Base-by-base conservation (phyloP, 768 basidiomycete genomes). In the Pulveroboletus sp. region DNA sequence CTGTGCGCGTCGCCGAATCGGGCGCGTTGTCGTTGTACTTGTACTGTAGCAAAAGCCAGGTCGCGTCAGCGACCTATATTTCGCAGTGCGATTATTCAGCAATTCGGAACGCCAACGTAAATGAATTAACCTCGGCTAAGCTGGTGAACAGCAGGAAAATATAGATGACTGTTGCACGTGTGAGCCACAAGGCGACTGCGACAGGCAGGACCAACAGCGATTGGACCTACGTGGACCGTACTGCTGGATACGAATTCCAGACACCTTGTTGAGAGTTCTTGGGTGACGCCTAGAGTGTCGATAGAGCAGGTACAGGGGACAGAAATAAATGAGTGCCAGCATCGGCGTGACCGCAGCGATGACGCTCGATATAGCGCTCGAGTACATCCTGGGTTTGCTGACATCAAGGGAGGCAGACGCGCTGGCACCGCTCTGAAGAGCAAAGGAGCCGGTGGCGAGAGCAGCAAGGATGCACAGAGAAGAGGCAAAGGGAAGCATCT, bases 1-100 rank as follows among this genome's bases (percentile, higher is more conserved):
- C 78, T 5, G 62, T 73, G 24, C 73, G 72, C n/a, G 71, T 67
- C 33, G 66, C 63, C 3, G 62, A n/a, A 55, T 75, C 74, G 3
- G 82, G 80, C 50, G 73, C 77, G 39, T 79, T 81, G 41, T 73
- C 60, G 43, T 78, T 75, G 63, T 75, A 75, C 28, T 69, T 68
- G 63, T 77, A 83, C 59, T 83, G 81, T 6, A 80, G 61, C 27
- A 82, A 60, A 43, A 85, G 67, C 83, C 83, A 85, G 56, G 74
- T 78, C 40, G 79, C 66, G 35, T 80, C 66, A 3, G 80, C 79
- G 18, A 78, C 64, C 83, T 80, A 27, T 54, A 36, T 39, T 46
- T 39, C 33, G 21, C 35, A 47, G 42, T 31, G 14, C 3, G 28
- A 17, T 59, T 35, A 47, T 43, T 47, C 36, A 45, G 33, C 14